These are phyloP conservation scores for Erigeron philadelphicus DNA, from an alignment of 140 eudicot genomes.

Conservation along the genomic window DNA sequence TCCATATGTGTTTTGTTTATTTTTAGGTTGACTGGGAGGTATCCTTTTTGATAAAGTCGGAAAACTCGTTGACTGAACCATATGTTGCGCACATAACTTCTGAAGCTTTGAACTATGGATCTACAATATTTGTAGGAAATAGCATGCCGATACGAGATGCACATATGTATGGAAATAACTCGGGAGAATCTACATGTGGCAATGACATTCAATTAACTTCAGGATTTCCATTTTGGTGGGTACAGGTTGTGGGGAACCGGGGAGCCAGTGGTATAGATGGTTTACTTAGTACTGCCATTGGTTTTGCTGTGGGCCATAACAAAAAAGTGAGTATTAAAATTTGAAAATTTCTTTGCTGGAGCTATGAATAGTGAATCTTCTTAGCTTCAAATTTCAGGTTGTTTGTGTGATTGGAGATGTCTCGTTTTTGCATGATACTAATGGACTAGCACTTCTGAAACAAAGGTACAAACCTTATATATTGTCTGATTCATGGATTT, in stretches of 20 bases:
- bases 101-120: constrained; percentile 47
- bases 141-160: constrained; percentile 97
- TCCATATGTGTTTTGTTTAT: constrained; percentile 7
- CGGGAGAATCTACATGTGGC: constrained; percentile 26
- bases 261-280: constrained; percentile 99
- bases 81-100: constrained; percentile 54
- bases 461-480: constrained; percentile 45
- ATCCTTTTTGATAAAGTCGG: constrained; percentile 53
- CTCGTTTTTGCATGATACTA: constrained; percentile 91
- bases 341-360: background rate
- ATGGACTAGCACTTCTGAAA: constrained; percentile 70
- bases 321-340: constrained; percentile 50
- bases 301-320: constrained; percentile 84
- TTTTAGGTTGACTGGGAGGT: constrained; percentile 76
- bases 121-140: constrained; percentile 77
- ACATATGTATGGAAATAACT: constrained; percentile 65
- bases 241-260: constrained; percentile 71
- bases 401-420: constrained; percentile 80
- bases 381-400: constrained; percentile 45
- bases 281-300: constrained; percentile 82
- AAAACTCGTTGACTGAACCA: constrained; percentile 79
- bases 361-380: background rate
- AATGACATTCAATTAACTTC: constrained; percentile 27
- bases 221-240: constrained; percentile 55
- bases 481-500: background rate